A percentile compares a stretch with the other conserved stretches of the same genome.
phyloP scores from a whole-genome alignment of 2,329 filamentous ascomycete species.

The Botrytis fabae region DNA sequence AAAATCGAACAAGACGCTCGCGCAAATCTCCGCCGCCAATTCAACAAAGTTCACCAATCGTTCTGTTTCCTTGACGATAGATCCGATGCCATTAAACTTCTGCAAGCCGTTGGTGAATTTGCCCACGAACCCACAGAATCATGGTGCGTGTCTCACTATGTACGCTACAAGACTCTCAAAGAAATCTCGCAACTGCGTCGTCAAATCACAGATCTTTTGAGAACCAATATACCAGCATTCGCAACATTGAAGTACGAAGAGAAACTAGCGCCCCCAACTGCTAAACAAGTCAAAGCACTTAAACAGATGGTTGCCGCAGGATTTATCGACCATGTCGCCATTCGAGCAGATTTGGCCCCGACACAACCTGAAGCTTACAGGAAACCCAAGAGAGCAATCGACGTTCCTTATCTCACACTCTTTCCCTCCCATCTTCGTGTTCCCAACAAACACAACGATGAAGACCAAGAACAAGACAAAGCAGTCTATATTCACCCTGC shows the following conservation, averaged over 20 bases:
- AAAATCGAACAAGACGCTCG: constrained; percentile 70
- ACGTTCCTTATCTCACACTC: constrained; percentile 88
- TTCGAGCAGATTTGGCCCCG: constrained; percentile 83
- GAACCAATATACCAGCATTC: constrained; percentile 69
- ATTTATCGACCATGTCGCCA: constrained; percentile 92
- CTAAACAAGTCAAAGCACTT: constrained; percentile 73
- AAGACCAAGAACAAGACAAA: constrained; percentile 45
- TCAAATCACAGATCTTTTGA: constrained; percentile 81
- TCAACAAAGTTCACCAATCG: constrained; percentile 71
- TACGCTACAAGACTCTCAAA: constrained; percentile 81
- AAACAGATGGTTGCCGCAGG: constrained; percentile 91
- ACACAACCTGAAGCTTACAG: constrained; percentile 64
- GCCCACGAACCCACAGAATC: constrained; percentile 68
- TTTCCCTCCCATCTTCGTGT: constrained; percentile 58
- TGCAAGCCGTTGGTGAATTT: constrained; percentile 86
- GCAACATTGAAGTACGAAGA: constrained; percentile 57
- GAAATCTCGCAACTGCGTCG: constrained; percentile 81
- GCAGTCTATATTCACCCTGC: constrained; percentile 87
- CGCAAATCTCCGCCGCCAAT: constrained; percentile 60
- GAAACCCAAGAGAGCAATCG: constrained; percentile 81
- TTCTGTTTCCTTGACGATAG: constrained; percentile 80
- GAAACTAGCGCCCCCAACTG: constrained; percentile 57
- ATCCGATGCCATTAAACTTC: constrained; percentile 85
- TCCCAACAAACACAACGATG: constrained; percentile 42
- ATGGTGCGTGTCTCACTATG: constrained; percentile 82